Base-by-base conservation (phyloP, 2,329 filamentous ascomycete species). In the Colletotrichum gloeosporioides region DNA sequence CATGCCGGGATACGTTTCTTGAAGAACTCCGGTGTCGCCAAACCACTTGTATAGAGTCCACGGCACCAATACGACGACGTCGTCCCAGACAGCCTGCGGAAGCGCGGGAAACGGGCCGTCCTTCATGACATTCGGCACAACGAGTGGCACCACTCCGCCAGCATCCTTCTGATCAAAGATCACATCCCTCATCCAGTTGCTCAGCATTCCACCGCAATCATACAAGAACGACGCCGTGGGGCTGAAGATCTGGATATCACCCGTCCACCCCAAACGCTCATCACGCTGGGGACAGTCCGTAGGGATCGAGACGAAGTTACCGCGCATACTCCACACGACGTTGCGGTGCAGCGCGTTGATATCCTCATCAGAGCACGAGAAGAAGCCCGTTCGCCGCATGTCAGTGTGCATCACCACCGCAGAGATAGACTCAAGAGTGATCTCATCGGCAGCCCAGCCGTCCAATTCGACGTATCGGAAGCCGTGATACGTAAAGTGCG, bases 271-370 rank as follows among this genome's bases (percentile, higher is more conserved):
- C 7, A 91, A 80, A 0, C 89, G 85, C 80, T 91, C 89, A 74
- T 92, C 89, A 1, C 89, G 84, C 78, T 91, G 88, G 0, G 90
- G 89, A 77, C 89, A 91, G 77, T 93, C 91, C 0, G 90, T 92
- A 0, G 90, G 90, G 0, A 92, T 81, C 0, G 86, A 87, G 6
- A 92, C 78, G 77, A 92, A 92, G 78, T 92, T 93, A 0, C 90
- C 90, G 22, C 87, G 86, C 87, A 92, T 91, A 9, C 86, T 87
- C 90, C 90, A 92, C 31, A 84, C 79, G 1, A 89, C 85, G 70
- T 93, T 93, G 3, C 85, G 69, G 76, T 92, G 88, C 4, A 93
- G 85, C 49, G 87, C 82, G 78, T 91, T 92, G 53, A 92, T 76
- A 4, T 87, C 80, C 0, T 78, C 62, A 55, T 92, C 81, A 0